Base-by-base conservation (phyloP, 805 yeast species). In the Metschnikowia anglica region DNA sequence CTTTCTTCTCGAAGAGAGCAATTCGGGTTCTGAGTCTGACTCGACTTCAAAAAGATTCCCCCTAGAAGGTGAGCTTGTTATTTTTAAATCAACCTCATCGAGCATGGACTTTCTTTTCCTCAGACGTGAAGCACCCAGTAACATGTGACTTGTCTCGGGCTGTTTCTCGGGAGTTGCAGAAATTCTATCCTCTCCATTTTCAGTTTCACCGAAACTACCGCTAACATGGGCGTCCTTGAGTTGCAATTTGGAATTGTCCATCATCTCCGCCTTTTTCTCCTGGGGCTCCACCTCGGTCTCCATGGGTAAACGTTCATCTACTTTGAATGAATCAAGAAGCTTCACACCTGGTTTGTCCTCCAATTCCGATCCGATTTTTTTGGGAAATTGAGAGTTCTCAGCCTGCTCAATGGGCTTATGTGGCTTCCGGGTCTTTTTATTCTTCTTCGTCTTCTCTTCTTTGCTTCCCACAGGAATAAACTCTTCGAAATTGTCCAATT, bases 31-130 rank as follows among this genome's bases (percentile, higher is more conserved):
- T 2, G 55, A 51, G 16, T 46, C 55, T 5, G 49, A 38, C 3
- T 51, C 55, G 4, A 53, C 43, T 10, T 43, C 55, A 31, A 53
- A 53, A 9, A 53, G 13, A 20, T 51, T 53, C 21, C 56, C 56
- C 31, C 49, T 51, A 2, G 48, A 30, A 2, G 49, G 54, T 4
- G 48, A 29, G 17, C 35, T 39, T 5, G 49, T 23, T 32, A 37
- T 26, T 12, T 48, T 44, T 8, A 46, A 23, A 20, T 32, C 46
- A 7, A 34, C 41, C n/a, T 42, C 46, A 10, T 40, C 44, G 11
- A 47, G 42, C 51, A 47, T 53, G 5, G 53, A 47, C 31, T 36
- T 39, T 17, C 51, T 36, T 17, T 50, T 51, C 5, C 34, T 43
- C 43, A 38, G 39, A 8, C 32, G 19, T 3, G 47, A 32, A 2